These are phyloP conservation scores for Chenopodium berlandieri DNA, from an alignment of 148 eudicot species.

Conservation along the genomic window DNA sequence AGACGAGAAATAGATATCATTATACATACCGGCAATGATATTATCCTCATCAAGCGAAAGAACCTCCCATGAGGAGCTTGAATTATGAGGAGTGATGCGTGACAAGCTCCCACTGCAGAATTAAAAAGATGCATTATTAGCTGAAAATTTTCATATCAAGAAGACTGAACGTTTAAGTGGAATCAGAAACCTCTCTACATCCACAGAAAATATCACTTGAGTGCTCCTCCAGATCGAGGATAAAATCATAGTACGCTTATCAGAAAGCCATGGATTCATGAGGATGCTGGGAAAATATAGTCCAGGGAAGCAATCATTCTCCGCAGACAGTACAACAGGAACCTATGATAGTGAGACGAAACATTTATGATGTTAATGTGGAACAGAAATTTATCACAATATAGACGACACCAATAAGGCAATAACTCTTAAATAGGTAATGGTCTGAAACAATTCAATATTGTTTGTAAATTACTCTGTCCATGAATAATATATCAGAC, in stretches of 20 bases:
- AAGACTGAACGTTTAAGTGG: not conserved
- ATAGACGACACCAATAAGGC: no score
- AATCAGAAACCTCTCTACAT: constrained; percentile 54
- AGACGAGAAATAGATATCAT: not conserved
- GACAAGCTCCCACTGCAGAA: constrained; percentile 62
- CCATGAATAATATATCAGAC: no score
- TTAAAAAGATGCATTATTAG: constrained; percentile 4
- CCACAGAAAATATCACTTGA: constrained; percentile 66
- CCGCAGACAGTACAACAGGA: constrained; percentile 79
- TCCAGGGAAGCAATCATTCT: constrained; percentile 82
- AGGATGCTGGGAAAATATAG: constrained; percentile 59
- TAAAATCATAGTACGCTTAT: constrained; percentile 70
- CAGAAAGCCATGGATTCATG: constrained; percentile 80
- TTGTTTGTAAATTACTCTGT: no score
- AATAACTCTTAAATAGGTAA: no score
- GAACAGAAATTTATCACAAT: not conserved
- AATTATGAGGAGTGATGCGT: constrained; percentile 55
- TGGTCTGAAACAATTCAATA: no score
- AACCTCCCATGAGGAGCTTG: constrained; percentile 62
- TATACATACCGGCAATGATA: constrained; percentile 66
- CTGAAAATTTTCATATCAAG: not conserved
- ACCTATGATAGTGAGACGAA: constrained; percentile 44
- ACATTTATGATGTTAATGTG: not conserved
- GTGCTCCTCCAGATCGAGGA: constrained; percentile 81
- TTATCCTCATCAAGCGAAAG: constrained; percentile 77